Percentiles rank a stretch among this genome's conserved stretches.
phyloP scores from a whole-genome alignment of 176 grass and related monocot species.

The Thalia dealbata region DNA sequence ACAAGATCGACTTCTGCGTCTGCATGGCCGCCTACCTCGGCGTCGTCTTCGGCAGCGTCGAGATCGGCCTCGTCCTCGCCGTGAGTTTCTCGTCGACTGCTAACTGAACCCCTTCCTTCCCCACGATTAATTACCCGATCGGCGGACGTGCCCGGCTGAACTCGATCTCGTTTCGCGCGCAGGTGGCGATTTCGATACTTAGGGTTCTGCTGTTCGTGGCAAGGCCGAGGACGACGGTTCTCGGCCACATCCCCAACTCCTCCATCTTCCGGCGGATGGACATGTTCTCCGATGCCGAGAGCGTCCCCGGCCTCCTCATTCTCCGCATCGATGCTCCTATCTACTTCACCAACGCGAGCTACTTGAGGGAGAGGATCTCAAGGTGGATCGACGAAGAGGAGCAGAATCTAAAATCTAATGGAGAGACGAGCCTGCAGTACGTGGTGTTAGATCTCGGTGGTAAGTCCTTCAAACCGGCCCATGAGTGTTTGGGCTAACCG shows the following conservation, averaged over 20 bases:
- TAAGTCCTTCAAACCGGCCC: too few relatives aligned
- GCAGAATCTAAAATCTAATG: conserved; percentile 40
- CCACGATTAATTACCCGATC: too few relatives aligned
- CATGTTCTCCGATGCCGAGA: conserved; percentile 51
- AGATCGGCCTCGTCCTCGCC: not conserved
- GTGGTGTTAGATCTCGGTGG: conserved; percentile 84
- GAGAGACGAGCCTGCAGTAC: conserved; percentile 53
- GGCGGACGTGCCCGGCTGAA: too few relatives aligned
- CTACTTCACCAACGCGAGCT: conserved; percentile 80
- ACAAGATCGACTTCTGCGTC: conserved; percentile 7
- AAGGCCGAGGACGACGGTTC: conserved; percentile 57
- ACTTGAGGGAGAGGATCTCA: conserved; percentile 77
- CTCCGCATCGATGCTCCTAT: conserved; percentile 72
- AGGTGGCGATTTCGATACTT: conserved; percentile 58
- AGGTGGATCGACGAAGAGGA: conserved; percentile 89
- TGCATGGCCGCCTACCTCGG: not conserved
- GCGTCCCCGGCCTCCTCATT: conserved; percentile 63
- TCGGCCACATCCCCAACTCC: conserved; percentile 73
- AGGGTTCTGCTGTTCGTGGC: conserved; percentile 67
- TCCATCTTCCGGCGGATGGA: conserved; percentile 69
- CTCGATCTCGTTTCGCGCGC: not conserved
- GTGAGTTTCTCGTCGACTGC: not conserved
- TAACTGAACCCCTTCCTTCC: too few relatives aligned
- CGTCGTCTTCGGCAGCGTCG: conserved; percentile 4
- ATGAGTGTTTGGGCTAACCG: too few relatives aligned